Conservation (phyloP, 805 yeast genomes). For the Lachancea mirantina region DNA sequence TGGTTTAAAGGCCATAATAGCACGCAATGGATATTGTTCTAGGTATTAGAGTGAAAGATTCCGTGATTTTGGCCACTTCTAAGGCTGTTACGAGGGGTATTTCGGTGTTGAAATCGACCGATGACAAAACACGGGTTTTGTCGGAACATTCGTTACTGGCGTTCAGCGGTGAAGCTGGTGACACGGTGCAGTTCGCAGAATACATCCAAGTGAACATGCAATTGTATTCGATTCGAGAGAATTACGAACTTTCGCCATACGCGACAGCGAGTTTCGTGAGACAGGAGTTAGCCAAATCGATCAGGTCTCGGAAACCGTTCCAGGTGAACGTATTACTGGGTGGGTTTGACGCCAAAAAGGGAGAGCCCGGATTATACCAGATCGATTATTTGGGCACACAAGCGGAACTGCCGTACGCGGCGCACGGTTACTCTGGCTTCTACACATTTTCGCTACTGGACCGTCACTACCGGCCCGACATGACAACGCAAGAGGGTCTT, state of each 20-base stretch:
- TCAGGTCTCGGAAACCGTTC: constrained; percentile 92
- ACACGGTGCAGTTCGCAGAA: constrained; percentile 92
- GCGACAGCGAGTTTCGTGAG: constrained; percentile 87
- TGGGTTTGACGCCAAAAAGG: constrained; percentile 59
- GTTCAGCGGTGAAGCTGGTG: constrained; percentile 93
- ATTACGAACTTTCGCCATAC: constrained; percentile 69
- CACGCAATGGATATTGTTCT: constrained; percentile 75
- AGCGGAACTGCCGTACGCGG: constrained; percentile 89
- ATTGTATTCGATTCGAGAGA: constrained; percentile 79
- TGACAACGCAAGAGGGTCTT: constrained; percentile 72
- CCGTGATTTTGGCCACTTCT: constrained; percentile 87
- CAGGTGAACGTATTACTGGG: constrained; percentile 89
- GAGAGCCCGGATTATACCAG: constrained; percentile 68
- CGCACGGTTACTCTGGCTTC: constrained; percentile 98
- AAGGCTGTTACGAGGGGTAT: constrained; percentile 90
- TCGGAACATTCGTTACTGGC: constrained; percentile 78
- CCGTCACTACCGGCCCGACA: constrained; percentile 75
- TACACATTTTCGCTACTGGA: constrained; percentile 86
- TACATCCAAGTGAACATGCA: constrained; percentile 89
- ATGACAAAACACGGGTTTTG: constrained; percentile 71
- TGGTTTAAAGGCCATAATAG: too few relatives aligned
- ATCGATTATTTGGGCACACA: constrained; percentile 92
- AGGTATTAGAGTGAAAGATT: constrained; percentile 76
- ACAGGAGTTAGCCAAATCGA: constrained; percentile 75
- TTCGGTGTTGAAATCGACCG: constrained; percentile 67